Evolutionary conservation across 495 filamentous ascomycete species (phyloP).

Genomic region (Daldinia concentrica): DNA sequence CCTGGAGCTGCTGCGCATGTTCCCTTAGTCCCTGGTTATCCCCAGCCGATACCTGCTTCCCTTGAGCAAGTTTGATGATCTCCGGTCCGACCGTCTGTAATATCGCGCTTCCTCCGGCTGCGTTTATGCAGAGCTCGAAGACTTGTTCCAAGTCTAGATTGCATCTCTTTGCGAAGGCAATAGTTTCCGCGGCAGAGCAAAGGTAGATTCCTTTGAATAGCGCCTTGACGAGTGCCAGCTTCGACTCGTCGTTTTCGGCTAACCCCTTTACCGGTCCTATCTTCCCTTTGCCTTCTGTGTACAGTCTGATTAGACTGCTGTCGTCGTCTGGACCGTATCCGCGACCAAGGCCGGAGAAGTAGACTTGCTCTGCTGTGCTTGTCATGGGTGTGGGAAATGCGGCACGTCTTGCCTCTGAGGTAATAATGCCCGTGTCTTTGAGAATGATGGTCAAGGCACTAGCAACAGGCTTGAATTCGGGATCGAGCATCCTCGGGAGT

Average conservation of each 20-base stretch:
- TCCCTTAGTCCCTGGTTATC: constrained; percentile 47
- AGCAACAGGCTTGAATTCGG: constrained; percentile 69
- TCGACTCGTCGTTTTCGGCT: constrained; percentile 51
- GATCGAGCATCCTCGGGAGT: constrained; percentile 71
- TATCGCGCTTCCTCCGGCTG: constrained; percentile 72
- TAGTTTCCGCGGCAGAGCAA: constrained; percentile 70
- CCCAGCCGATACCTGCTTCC: constrained; percentile 32
- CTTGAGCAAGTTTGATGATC: constrained; percentile 58
- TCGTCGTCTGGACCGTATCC: constrained; percentile 76
- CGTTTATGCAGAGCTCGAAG: constrained; percentile 72
- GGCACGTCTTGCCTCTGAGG: constrained; percentile 66
- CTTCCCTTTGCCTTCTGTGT: constrained; percentile 53
- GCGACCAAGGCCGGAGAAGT: constrained; percentile 65
- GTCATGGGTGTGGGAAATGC: constrained; percentile 75
- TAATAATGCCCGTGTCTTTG: constrained; percentile 85
- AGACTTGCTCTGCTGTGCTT: constrained; percentile 75
- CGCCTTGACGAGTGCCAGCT: constrained; percentile 65
- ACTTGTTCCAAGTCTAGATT: constrained; percentile 72
- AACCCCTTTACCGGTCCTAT: constrained; percentile 52
- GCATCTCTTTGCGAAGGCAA: constrained; percentile 70
- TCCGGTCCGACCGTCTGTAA: constrained; percentile 66
- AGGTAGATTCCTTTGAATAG: constrained; percentile 72
- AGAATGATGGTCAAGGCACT: constrained; percentile 80
- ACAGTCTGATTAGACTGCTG: constrained; percentile 73
- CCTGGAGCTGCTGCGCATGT: constrained; percentile 57